Conservation (phyloP, 2,329 filamentous ascomycete genomes). For the Clarireedia monteithiana region DNA sequence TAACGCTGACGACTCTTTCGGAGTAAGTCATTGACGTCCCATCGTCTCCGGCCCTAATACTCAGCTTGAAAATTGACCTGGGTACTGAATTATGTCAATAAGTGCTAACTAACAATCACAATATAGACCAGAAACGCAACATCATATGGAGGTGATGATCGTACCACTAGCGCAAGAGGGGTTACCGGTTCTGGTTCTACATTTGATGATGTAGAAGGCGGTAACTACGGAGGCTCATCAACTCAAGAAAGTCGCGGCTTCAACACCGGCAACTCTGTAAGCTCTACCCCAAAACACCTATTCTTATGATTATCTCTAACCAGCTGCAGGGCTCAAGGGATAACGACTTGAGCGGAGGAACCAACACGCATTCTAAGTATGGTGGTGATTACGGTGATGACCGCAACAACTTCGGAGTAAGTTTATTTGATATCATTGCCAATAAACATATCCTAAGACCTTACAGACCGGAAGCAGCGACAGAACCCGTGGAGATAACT, state of each 20-base stretch:
- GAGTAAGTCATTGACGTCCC: neutral
- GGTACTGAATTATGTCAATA: no score
- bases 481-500: conserved; percentile 5
- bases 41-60: no score
- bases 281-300: neutral
- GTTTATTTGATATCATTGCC: neutral
- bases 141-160: neutral
- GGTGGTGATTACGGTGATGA: conserved; percentile 1
- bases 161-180: neutral
- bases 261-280: conserved; percentile 20
- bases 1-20: neutral
- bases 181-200: neutral
- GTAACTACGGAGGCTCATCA: conserved; percentile 4
- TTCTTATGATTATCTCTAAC: conserved; percentile 1
- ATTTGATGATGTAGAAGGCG: conserved; percentile 5
- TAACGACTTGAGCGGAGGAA: conserved; percentile 11
- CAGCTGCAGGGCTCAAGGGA: conserved; percentile 24
- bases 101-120: no score
- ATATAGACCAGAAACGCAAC: neutral
- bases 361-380: neutral
- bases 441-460: neutral
- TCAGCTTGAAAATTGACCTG: neutral
- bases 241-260: conserved; percentile 6
- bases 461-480: neutral
- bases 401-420: conserved; percentile 5